Evolutionary conservation across 495 filamentous ascomycete genomes (phyloP).

Genomic region (Parathielavia hyrcaniae): DNA sequence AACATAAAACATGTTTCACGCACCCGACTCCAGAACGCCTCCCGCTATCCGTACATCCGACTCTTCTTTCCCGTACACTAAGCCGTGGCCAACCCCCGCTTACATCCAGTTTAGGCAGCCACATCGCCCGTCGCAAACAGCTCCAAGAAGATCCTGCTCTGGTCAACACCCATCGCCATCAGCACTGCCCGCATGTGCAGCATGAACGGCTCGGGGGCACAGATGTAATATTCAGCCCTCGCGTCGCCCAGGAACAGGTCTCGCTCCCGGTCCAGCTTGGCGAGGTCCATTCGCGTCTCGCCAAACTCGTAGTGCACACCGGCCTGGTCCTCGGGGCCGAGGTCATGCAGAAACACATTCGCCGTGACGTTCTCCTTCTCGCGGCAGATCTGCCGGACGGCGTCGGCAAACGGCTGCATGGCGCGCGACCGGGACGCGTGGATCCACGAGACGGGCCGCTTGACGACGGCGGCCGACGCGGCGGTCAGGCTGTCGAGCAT

Average conservation of each 20-base stretch:
- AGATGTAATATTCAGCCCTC: conserved; percentile 58
- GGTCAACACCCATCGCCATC: conserved; percentile 45
- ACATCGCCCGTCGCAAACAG: conserved; percentile 58
- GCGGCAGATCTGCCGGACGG: conserved; percentile 45
- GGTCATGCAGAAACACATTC: conserved; percentile 38
- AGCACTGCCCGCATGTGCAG: conserved; percentile 45
- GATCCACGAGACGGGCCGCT: conserved; percentile 58
- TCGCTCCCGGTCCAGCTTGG: conserved; percentile 45
- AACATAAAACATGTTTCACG: background rate
- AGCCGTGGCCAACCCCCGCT: background rate
- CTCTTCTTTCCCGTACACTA: background rate
- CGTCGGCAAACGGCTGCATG: conserved; percentile 47
- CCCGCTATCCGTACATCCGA: background rate
- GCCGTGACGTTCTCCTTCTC: conserved; percentile 39
- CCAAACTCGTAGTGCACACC: conserved; percentile 53
- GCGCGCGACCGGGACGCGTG: conserved; percentile 51
- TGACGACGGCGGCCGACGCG: conserved; percentile 14
- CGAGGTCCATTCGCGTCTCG: conserved; percentile 48
- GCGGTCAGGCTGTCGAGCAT: conserved; percentile 52
- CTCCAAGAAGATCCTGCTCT: conserved; percentile 57
- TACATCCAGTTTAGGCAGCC: conserved; percentile 13
- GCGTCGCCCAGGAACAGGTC: conserved; percentile 49
- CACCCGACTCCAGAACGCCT: background rate
- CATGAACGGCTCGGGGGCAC: conserved; percentile 65
- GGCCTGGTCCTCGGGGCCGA: conserved; percentile 39